These are phyloP conservation scores for Davidsoniella australis DNA, from an alignment of 2,329 filamentous ascomycete genomes.

Conservation along the genomic window DNA sequence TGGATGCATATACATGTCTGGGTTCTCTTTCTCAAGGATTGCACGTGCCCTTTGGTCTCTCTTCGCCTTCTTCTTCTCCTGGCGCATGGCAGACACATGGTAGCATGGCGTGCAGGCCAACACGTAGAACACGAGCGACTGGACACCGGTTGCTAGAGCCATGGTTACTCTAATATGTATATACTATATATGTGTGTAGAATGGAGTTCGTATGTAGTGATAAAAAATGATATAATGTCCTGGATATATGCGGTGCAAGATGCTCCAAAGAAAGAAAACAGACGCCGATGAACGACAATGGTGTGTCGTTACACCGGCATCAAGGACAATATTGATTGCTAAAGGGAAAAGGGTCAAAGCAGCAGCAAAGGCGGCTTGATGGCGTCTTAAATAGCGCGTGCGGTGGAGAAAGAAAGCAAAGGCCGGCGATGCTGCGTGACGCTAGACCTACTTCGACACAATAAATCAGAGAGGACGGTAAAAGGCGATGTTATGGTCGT, in stretches of 20 bases:
- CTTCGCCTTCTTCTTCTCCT: conserved; percentile 53
- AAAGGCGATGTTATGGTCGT: too few species aligned
- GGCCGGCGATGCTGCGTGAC: too few species aligned
- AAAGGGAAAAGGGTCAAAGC: too few species aligned
- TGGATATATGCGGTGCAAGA: neutral
- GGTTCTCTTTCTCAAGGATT: conserved; percentile 49
- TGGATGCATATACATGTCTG: conserved; percentile 60
- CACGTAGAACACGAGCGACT: conserved; percentile 65
- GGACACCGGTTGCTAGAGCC: conserved; percentile 41
- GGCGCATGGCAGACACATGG: conserved; percentile 50
- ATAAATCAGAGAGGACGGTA: too few species aligned
- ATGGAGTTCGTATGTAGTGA: neutral
- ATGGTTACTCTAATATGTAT: conserved; percentile 16
- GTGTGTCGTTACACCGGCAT: conserved; percentile 9
- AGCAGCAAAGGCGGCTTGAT: too few species aligned
- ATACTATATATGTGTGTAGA: neutral
- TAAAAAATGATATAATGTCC: neutral
- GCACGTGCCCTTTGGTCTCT: conserved; percentile 49
- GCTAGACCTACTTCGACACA: too few species aligned
- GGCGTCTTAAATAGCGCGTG: too few species aligned
- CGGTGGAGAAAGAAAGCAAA: too few species aligned
- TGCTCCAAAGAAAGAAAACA: neutral
- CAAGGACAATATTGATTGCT: neutral
- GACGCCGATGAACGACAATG: conserved; percentile 8
- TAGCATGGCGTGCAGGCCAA: conserved; percentile 65